Evolutionary conservation across 2,329 filamentous ascomycete species (phyloP), one percentile per base, ranked within the genome.

Genomic region (Venturia nashicola): DNA sequence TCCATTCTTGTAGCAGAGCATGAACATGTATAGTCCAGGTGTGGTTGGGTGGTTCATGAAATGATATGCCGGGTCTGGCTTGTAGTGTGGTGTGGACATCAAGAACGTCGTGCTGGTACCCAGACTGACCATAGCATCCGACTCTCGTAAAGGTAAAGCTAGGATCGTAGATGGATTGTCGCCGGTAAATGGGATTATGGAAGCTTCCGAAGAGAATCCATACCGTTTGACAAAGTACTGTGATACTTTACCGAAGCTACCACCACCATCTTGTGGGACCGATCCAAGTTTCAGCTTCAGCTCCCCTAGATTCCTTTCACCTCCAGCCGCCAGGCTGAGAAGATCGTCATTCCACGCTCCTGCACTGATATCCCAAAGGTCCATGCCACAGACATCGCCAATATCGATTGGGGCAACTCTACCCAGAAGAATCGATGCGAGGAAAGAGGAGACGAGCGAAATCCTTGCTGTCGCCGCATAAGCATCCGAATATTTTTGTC

Each of bases 1-100:
- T 69, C 94, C 94, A 76, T 99, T 99, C 78, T 97, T 97, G 81
- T 97, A 99, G 82, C 94, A 99, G 43, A 99, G 85, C 94, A 99
- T 99, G 77, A 99, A 97, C 94, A 99, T 97, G 82, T 96, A 97
- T 66, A 97, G 83, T 0, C 89, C 91, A 0, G 86, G 79, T 0
- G 91, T 96, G 55, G 91, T 94, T 1, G 94, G 94, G 76, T 97
- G 92, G 79, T 97, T 96, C 84, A 97, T 95, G 81, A 97, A 96
- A 79, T 99, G 94, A 72, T 96, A 96, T 7, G 89, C 85, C 3
- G 91, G 89, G 72, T 97, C 88, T 2, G 94, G 91, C 73, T 87
- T 87, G 81, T 96, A 97, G 70, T 84, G 82, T n/a, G 90, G 86
- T 5, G 94, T 97, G 71, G 89, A 91, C 93, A 97, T 97, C 66